phyloP scores from a whole-genome alignment of 176 grass and related monocot species.

The Tillandsia fasciculata region DNA sequence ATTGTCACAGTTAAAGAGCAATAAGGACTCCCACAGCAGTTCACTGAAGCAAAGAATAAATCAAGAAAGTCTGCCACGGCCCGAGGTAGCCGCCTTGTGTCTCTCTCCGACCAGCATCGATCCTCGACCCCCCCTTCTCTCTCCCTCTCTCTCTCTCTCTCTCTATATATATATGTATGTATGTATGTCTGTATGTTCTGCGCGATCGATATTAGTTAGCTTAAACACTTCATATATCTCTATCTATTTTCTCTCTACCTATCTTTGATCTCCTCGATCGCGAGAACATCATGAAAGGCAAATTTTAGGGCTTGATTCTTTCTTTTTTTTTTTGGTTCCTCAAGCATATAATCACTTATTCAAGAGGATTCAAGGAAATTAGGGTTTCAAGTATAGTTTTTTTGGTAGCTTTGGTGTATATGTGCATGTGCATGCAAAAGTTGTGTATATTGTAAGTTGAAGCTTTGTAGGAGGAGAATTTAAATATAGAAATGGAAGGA shows the following conservation, averaged over 20 bases:
- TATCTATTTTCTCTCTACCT: neutral
- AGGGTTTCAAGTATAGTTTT: neutral
- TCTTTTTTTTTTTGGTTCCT: neutral
- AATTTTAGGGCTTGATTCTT: neutral
- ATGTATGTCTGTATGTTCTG: neutral
- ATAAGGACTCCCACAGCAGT: no score
- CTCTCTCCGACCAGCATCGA: neutral
- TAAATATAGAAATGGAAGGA: neutral
- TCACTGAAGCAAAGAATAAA: neutral
- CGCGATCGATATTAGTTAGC: neutral
- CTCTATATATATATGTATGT: no score
- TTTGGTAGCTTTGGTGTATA: neutral
- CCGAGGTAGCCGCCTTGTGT: neutral
- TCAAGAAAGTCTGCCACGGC: neutral
- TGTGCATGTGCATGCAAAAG: neutral
- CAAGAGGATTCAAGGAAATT: no score
- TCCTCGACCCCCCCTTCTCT: neutral
- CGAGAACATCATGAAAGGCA: no score
- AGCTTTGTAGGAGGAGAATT: neutral
- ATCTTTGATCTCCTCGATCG: neutral
- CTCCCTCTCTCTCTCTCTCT: neutral
- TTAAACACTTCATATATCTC: no score
- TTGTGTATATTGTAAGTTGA: neutral
- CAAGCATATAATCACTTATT: no score
- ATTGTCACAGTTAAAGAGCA: no score